These are phyloP conservation scores for Coemansia sp. DNA, from an alignment of 371 early-diverging fungal species.

Conservation along the genomic window DNA sequence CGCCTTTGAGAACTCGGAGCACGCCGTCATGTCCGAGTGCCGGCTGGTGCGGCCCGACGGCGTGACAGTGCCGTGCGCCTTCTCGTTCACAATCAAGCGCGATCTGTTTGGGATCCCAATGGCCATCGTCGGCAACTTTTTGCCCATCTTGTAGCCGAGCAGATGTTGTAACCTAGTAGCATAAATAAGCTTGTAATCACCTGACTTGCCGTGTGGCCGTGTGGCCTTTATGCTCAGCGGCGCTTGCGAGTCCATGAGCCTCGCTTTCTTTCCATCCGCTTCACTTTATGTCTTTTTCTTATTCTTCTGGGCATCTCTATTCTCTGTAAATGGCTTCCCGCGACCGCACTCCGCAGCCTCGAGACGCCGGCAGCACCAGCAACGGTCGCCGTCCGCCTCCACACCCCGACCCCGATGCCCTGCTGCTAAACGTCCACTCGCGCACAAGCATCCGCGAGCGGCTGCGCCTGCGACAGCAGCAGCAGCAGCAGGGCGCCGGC, in stretches of 20 bases:
- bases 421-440: slow-evolving; percentile 24
- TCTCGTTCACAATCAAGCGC: slow-evolving; percentile 88
- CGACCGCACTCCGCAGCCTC: slow-evolving; percentile 4
- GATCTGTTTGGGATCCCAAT: slow-evolving; percentile 91
- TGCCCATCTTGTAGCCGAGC: slow-evolving; percentile 38
- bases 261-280: background rate
- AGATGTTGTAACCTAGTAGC: background rate
- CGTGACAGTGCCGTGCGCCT: slow-evolving; percentile 74
- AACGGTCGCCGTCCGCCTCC: background rate
- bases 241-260: background rate
- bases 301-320: background rate
- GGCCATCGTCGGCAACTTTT: slow-evolving; percentile 75
- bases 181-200: background rate
- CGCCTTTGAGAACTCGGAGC: slow-evolving; percentile 85
- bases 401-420: background rate
- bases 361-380: slow-evolving; percentile 1
- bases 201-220: slow-evolving; percentile 2
- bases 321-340: background rate
- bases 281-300: background rate
- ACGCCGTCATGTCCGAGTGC: slow-evolving; percentile 77
- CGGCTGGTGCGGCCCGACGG: slow-evolving; percentile 66
- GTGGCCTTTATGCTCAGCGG: background rate
- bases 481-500: slow-evolving; percentile 12
- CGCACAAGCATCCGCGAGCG: slow-evolving; percentile 26
- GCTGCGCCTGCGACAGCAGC: slow-evolving; percentile 19